phyloP scores from a whole-genome alignment of 2,329 filamentous ascomycete species.

The Arthrobotrys megalospora region DNA sequence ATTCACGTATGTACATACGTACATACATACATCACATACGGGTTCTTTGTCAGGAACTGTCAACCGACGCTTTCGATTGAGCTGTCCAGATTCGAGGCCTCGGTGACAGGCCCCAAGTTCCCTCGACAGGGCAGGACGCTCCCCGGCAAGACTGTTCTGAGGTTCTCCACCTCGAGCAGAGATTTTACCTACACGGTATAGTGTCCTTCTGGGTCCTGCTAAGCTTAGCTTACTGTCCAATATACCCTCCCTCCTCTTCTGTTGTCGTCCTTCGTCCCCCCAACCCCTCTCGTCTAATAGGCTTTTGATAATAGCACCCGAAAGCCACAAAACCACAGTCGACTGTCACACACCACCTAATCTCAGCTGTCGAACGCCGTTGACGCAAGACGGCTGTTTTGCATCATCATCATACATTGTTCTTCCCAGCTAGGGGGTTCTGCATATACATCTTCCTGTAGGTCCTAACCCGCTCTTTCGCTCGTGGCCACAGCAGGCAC shows the following conservation, averaged over 20 bases:
- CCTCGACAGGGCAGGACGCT: slow-evolving; percentile 17
- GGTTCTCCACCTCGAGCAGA: slow-evolving; percentile 37
- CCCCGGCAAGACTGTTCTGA: slow-evolving; percentile 31
- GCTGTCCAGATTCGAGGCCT: slow-evolving; percentile 10
- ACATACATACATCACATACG: neutral
- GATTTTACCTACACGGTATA: slow-evolving; percentile 47
- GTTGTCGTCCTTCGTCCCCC: slow-evolving; percentile 37
- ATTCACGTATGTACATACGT: neutral
- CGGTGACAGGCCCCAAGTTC: slow-evolving; percentile 12
- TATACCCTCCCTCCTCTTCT: slow-evolving; percentile 47
- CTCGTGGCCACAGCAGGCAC: slow-evolving; percentile 42
- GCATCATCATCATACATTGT: slow-evolving; percentile 57
- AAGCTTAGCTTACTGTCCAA: slow-evolving; percentile 49
- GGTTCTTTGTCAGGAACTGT: slow-evolving; percentile 24
- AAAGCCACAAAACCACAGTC: slow-evolving; percentile 54
- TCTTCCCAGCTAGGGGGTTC: slow-evolving; percentile 30
- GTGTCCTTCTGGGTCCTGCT: slow-evolving; percentile 43
- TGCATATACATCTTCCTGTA: slow-evolving; percentile 36
- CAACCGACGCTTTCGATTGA: slow-evolving; percentile 29
- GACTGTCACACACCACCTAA: slow-evolving; percentile 59
- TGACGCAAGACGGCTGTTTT: slow-evolving; percentile 60
- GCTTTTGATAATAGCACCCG: slow-evolving; percentile 55
- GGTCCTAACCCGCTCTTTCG: slow-evolving; percentile 47
- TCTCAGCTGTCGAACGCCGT: slow-evolving; percentile 53
- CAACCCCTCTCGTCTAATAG: slow-evolving; percentile 61